Percentiles rank a stretch among this genome's conserved stretches.
Evolutionary conservation across 331 rosid species (phyloP).

Genomic region (Malus hybrid): DNA sequence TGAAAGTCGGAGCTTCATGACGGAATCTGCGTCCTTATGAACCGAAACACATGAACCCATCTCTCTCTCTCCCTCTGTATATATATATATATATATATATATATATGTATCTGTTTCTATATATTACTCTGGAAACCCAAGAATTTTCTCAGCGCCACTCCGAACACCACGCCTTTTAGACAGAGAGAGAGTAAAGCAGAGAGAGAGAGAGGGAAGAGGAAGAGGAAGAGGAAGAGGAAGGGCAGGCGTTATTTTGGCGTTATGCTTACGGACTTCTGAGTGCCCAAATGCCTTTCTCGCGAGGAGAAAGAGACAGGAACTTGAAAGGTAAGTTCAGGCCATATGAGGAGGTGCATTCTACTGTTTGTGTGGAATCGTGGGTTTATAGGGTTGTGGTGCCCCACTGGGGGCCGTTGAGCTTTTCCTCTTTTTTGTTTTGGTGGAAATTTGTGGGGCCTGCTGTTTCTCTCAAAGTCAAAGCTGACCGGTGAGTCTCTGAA

Average conservation of each 20-base stretch:
- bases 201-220: not conserved
- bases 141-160: not conserved
- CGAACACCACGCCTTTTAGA: conserved; percentile 28
- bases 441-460: not conserved
- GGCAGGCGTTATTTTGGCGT: conserved; percentile 41
- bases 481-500: not conserved
- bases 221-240: conserved; percentile 10
- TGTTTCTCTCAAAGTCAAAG: not conserved
- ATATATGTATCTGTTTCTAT: not conserved
- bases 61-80: not conserved
- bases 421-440: not conserved
- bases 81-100: not conserved
- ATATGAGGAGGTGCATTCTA: not conserved
- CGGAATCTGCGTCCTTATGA: conserved; percentile 42
- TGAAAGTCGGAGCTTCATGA: conserved; percentile 47
- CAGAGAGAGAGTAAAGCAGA: conserved; percentile 19
- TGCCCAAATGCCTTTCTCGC: not conserved
- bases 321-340: conserved; percentile 22
- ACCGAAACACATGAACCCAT: conserved; percentile 77
- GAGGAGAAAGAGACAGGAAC: conserved; percentile 21
- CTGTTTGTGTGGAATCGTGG: not conserved
- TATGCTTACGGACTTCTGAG: conserved; percentile 21
- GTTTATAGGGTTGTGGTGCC: not conserved
- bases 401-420: not conserved
- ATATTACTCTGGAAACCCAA: conserved; percentile 5